phyloP scores from a whole-genome alignment of 1,139 yeast species.

The Starmera stellimalicola region DNA sequence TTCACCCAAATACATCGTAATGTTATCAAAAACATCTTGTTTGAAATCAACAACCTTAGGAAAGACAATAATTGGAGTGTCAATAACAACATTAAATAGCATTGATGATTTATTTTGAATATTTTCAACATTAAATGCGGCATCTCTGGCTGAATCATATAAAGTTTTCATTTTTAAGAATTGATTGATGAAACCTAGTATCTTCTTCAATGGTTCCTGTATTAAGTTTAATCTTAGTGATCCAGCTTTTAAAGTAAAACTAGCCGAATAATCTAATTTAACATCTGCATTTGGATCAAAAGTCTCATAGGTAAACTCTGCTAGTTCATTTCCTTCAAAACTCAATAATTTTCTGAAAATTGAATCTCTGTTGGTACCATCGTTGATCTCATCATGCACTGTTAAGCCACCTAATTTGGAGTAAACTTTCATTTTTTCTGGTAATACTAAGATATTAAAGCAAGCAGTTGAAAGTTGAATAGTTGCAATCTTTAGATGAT shows the following conservation, averaged over 20 bases:
- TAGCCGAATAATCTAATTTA: conserved; percentile 43
- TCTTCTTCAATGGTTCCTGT: conserved; percentile 67
- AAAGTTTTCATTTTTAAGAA: conserved; percentile 80
- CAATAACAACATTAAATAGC: conserved; percentile 60
- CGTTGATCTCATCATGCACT: conserved; percentile 65
- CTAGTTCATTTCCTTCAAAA: conserved; percentile 77
- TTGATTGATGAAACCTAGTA: conserved; percentile 59
- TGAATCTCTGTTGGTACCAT: conserved; percentile 53
- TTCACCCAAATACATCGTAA: conserved; percentile 79
- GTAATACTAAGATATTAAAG: conserved; percentile 54
- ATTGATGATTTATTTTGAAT: conserved; percentile 53
- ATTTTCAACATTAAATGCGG: conserved; percentile 55
- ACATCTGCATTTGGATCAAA: conserved; percentile 47
- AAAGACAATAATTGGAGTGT: conserved; percentile 77
- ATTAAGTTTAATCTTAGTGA: conserved; percentile 68
- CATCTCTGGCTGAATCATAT: conserved; percentile 81
- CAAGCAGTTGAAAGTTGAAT: conserved; percentile 67
- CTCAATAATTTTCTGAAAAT: conserved; percentile 56
- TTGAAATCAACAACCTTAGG: conserved; percentile 49
- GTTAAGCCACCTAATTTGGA: conserved; percentile 79
- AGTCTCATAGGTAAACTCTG: conserved; percentile 78
- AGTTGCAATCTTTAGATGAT: conserved; percentile 74
- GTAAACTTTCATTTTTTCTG: conserved; percentile 66
- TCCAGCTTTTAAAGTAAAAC: conserved; percentile 61
- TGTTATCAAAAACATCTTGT: conserved; percentile 39